Evolutionary conservation across 495 filamentous ascomycete species (phyloP), one percentile per base, ranked within the genome.

Genomic region (Xylaria sp.): DNA sequence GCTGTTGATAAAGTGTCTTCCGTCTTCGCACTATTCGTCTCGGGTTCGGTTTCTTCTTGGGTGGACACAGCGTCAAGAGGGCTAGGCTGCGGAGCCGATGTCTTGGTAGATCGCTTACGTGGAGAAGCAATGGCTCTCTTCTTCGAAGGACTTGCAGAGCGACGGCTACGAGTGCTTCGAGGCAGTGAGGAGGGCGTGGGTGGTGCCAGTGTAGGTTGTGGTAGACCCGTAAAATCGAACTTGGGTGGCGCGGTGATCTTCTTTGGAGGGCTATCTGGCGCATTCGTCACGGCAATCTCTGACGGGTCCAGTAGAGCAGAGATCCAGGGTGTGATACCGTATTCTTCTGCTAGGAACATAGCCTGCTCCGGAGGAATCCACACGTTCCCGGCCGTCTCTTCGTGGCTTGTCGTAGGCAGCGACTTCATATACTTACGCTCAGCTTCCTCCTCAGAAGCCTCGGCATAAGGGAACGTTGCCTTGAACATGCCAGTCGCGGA

Each of bases 401-500:
- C 93, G 64, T 87, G 86, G 71, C 93, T 95, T 4, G 94, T 97
- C 8, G 90, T 89, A 40, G 88, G 81, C 26, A 95, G 89, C 14
- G 84, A 85, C 80, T 96, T 97, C 76, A 98, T 86, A 74, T 93
- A 95, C 72, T 90, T 92, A 71, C 95, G 91, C 85, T 99, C 96
- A 9, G 83, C 84, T 71, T 91, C 90, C 81, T 99, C 96, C 78
- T 99, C 97, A 8, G 90, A 88, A 40, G 87, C 82, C 69, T 91
- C 90, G 17, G 96, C 94, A 86, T 94, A 98, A 4, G 96, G 96
- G 80, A 98, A 99, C 7, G 95, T 93, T 68, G 97, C 97, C 83
- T 98, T 99, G 87, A 98, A 99, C 97, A 99, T 98, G 78, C 97
- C 96, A 64, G 96, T 98, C 7, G 96, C 94, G 75, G 94, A 97